Conservation (phyloP, 805 yeast species). For the Kodamaea laetipori region DNA sequence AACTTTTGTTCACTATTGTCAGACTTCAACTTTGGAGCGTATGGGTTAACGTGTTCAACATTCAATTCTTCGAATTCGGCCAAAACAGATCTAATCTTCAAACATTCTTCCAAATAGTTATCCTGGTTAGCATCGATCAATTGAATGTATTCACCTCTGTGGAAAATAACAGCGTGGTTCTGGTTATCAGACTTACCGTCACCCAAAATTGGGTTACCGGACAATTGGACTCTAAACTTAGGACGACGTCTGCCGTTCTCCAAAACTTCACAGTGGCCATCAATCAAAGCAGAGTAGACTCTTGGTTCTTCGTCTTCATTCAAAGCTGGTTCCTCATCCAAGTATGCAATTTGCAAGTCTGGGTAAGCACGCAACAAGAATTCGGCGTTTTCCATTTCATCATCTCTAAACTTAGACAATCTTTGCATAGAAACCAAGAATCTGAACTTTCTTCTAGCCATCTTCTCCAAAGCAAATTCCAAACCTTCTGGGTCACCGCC, state of each 20-base stretch:
- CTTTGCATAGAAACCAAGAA: constrained; percentile 87
- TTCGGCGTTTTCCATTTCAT: constrained; percentile 79
- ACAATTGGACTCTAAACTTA: constrained; percentile 71
- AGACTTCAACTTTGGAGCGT: constrained; percentile 69
- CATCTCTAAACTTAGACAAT: constrained; percentile 67
- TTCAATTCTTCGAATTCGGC: constrained; percentile 82
- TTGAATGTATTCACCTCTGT: constrained; percentile 84
- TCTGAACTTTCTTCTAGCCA: constrained; percentile 83
- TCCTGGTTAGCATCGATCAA: constrained; percentile 87
- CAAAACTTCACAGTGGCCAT: constrained; percentile 73
- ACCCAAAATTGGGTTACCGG: constrained; percentile 85
- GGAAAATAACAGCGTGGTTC: constrained; percentile 75
- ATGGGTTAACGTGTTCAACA: constrained; percentile 78
- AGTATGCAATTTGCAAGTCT: constrained; percentile 84
- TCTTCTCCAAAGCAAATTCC: constrained; percentile 88
- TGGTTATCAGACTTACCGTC: constrained; percentile 90
- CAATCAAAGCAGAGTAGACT: constrained; percentile 75
- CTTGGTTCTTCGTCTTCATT: constrained; percentile 70
- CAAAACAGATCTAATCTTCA: constrained; percentile 76
- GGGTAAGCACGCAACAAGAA: constrained; percentile 82
- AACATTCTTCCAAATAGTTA: constrained; percentile 81
- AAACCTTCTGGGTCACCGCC: constrained; percentile 98
- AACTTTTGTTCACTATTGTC: constrained; percentile 48
- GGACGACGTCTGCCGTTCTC: constrained; percentile 66
- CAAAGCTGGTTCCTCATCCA: constrained; percentile 87